Evolutionary conservation across 1,139 yeast genomes (phyloP).

Genomic region (Yamadazyma mexicana): DNA sequence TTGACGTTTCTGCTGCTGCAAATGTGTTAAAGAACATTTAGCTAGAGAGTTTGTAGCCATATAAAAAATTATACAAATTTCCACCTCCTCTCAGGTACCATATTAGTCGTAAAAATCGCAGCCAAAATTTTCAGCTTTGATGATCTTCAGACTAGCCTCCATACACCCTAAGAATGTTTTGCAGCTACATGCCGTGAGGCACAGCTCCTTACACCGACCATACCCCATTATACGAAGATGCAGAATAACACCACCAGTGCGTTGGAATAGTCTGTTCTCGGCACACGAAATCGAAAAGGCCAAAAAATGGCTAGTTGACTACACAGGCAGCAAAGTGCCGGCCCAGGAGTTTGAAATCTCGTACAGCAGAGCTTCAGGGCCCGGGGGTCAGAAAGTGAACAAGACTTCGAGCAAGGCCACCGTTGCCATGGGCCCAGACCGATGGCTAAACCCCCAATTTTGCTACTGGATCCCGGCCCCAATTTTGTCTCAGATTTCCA

Average conservation of each 20-base stretch:
- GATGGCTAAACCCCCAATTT: conserved; percentile 47
- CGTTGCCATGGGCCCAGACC: conserved; percentile 45
- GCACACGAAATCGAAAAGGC: conserved; percentile 31
- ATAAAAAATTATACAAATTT: too few relatives aligned
- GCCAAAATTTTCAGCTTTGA: conserved; percentile 1
- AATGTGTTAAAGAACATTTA: conserved; percentile 27
- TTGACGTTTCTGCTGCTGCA: conserved; percentile 49
- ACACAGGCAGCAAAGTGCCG: conserved; percentile 46
- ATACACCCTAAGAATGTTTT: too few relatives aligned
- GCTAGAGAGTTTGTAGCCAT: too few relatives aligned
- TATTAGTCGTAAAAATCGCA: conserved; percentile 1
- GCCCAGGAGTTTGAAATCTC: conserved; percentile 47
- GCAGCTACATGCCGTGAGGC: too few relatives aligned
- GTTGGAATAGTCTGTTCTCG: neutral
- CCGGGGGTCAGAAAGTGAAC: conserved; percentile 95
- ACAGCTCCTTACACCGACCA: too few relatives aligned
- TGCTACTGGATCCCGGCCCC: conserved; percentile 65
- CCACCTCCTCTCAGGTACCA: too few relatives aligned
- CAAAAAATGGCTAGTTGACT: conserved; percentile 13
- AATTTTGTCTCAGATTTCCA: conserved; percentile 44
- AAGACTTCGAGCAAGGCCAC: conserved; percentile 82
- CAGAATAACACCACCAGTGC: too few relatives aligned
- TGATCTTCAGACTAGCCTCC: too few relatives aligned
- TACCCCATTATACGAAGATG: too few relatives aligned
- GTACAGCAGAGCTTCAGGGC: conserved; percentile 80